Percentiles rank a stretch among this genome's conserved stretches.
phyloP scores from a whole-genome alignment of 805 yeast species.

The Teunomyces barrocoloradensis region DNA sequence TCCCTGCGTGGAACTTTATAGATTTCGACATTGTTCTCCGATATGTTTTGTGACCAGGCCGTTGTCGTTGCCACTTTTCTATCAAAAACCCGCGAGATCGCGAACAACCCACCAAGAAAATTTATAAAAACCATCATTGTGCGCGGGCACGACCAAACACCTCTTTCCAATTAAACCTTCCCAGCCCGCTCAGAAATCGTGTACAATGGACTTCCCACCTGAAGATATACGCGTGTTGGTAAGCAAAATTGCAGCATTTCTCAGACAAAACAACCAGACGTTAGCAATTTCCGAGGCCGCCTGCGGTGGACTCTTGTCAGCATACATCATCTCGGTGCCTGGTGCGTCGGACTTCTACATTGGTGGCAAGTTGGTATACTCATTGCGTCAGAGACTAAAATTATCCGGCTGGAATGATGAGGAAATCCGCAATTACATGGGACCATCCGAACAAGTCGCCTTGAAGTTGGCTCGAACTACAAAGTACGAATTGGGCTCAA shows the following conservation, averaged over 20 bases:
- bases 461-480: slow-evolving; percentile 74
- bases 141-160: slow-evolving; percentile 5
- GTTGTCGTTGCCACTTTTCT: slow-evolving; percentile 2
- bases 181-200: not conserved
- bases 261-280: slow-evolving; percentile 56
- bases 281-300: slow-evolving; percentile 84
- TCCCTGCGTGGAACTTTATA: slow-evolving; percentile 75
- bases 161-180: not conserved
- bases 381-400: slow-evolving; percentile 69
- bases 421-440: slow-evolving; percentile 72
- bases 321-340: slow-evolving; percentile 76
- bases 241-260: slow-evolving; percentile 52
- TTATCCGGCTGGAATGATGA: slow-evolving; percentile 75
- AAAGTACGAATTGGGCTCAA: slow-evolving; percentile 76
- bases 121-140: not conserved
- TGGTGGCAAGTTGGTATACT: slow-evolving; percentile 80
- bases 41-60: not conserved
- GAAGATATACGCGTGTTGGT: slow-evolving; percentile 50
- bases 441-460: slow-evolving; percentile 77
- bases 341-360: slow-evolving; percentile 83
- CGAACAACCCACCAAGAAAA: not conserved
- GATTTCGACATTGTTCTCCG: slow-evolving; percentile 16
- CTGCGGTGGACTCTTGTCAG: slow-evolving; percentile 82
- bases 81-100: not conserved
- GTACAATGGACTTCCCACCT: slow-evolving; percentile 56